Evolutionary conservation across 257 asterid genomes (phyloP).

Genomic region (Solanum clarkiae): DNA sequence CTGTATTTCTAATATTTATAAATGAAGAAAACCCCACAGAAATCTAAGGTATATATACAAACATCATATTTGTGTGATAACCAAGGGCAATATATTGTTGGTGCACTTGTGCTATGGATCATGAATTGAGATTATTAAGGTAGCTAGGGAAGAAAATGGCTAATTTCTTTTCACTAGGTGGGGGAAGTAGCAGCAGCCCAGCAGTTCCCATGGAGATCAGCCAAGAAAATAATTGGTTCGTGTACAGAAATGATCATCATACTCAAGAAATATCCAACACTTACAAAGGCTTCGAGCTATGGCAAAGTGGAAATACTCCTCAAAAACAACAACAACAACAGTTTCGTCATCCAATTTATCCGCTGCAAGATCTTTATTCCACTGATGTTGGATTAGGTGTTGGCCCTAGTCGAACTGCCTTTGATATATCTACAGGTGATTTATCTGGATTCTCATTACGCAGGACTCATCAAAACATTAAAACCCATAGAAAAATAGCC

Average conservation of each 20-base stretch:
- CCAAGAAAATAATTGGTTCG: not conserved
- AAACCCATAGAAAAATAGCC: too few relatives aligned
- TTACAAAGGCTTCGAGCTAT: conserved; percentile 3
- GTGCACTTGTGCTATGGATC: not conserved
- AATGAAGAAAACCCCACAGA: not conserved
- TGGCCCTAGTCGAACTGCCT: not conserved
- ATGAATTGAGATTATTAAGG: not conserved
- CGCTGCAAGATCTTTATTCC: conserved; percentile 3
- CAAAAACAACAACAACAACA: not conserved
- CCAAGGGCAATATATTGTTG: not conserved
- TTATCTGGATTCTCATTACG: too few relatives aligned
- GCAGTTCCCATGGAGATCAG: not conserved
- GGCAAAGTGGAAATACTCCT: not conserved
- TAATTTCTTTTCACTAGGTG: conserved; percentile 5
- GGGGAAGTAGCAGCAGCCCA: not conserved
- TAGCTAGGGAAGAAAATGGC: not conserved
- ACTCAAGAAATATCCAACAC: not conserved
- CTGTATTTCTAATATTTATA: not conserved
- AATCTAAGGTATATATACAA: not conserved
- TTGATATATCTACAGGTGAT: not conserved
- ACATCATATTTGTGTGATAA: not conserved
- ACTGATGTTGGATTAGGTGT: not conserved
- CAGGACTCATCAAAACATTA: too few relatives aligned
- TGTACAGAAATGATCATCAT: not conserved
- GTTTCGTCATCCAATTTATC: not conserved